Evolutionary conservation across 805 yeast genomes (phyloP).

Genomic region (Yarrowia osloensis): DNA sequence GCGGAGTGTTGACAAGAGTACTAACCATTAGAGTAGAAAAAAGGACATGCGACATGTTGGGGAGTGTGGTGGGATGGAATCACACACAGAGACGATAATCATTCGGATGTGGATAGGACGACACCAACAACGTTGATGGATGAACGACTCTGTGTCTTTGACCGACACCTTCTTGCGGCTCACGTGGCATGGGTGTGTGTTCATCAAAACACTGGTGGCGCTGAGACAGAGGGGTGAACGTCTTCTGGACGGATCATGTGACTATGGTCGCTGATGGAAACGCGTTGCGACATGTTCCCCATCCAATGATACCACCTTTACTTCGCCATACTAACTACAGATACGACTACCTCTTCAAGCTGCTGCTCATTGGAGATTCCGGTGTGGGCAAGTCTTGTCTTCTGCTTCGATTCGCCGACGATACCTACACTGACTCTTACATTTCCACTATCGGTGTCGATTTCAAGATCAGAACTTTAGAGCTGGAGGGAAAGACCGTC

Average conservation of each 20-base stretch:
- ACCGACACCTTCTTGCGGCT: neutral
- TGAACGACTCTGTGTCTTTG: constrained; percentile 41
- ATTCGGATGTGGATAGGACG: neutral
- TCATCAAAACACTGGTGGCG: neutral
- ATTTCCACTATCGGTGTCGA: constrained; percentile 98
- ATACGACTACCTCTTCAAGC: constrained; percentile 96
- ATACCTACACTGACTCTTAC: constrained; percentile 94
- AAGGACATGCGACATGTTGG: neutral
- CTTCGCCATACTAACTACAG: constrained; percentile 46
- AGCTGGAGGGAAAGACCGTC: constrained; percentile 94
- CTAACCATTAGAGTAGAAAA: constrained; percentile 51
- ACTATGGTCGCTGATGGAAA: neutral
- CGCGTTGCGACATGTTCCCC: too few species aligned
- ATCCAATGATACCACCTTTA: neutral
- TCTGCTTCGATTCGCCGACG: constrained; percentile 92
- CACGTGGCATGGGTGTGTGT: neutral
- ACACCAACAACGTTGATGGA: neutral
- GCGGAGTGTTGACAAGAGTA: constrained; percentile 40
- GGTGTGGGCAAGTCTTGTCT: constrained; percentile 98
- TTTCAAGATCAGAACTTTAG: constrained; percentile 66
- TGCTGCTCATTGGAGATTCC: constrained; percentile 94
- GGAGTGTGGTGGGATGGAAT: neutral
- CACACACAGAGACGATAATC: neutral
- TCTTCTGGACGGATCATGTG: too few species aligned
- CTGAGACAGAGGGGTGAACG: neutral